phyloP scores from a whole-genome alignment of 192 early-diverging fungal species.

The Entomortierella lignicola region DNA sequence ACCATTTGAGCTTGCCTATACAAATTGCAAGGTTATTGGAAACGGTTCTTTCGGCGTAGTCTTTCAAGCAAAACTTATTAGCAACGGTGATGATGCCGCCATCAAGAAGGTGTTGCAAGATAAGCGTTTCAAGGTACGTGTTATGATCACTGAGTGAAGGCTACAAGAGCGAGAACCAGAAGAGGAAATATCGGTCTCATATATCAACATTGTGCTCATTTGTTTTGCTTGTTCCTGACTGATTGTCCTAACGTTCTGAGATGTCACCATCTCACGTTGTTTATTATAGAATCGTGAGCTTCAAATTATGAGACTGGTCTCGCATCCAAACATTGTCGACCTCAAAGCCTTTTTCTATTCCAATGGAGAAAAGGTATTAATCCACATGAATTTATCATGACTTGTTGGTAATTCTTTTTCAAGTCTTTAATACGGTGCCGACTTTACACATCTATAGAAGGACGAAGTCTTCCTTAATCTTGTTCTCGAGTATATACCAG shows the following conservation, averaged over 20 bases:
- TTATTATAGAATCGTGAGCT: slow-evolving; percentile 88
- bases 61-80: slow-evolving; percentile 90
- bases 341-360: slow-evolving; percentile 96
- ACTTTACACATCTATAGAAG: slow-evolving; percentile 52
- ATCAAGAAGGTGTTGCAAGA: slow-evolving; percentile 99
- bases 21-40: slow-evolving; percentile 93
- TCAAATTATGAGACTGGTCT: slow-evolving; percentile 92
- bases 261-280: slow-evolving; percentile 3
- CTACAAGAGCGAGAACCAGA: background rate
- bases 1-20: slow-evolving; percentile 88
- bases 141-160: background rate
- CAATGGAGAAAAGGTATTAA: slow-evolving; percentile 83
- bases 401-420: background rate
- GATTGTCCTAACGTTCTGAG: slow-evolving; percentile 14
- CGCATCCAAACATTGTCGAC: slow-evolving; percentile 93
- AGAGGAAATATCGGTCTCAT: background rate
- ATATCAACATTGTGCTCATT: background rate
- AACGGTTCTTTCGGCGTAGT: slow-evolving; percentile 99
- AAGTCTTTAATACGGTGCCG: background rate
- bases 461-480: slow-evolving; percentile 98
- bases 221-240: slow-evolving; percentile 1
- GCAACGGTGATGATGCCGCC: slow-evolving; percentile 85
- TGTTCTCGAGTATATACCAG: slow-evolving; percentile 94
- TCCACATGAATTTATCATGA: background rate
- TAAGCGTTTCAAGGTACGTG: slow-evolving; percentile 92